Base-by-base conservation (phyloP, 352 stramenopile genomes). In the Phytophthora capsici region DNA sequence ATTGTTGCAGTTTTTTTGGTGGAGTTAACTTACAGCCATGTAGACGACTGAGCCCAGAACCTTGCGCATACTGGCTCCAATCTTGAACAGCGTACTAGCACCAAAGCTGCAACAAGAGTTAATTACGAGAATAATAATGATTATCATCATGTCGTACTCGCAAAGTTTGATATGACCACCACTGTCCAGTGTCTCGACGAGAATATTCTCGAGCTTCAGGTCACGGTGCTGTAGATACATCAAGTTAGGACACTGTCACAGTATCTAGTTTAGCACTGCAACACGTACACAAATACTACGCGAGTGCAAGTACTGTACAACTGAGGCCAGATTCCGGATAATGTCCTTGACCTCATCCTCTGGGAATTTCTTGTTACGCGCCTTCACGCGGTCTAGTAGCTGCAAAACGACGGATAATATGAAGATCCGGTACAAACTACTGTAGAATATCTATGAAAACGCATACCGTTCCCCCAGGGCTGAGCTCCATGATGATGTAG, bases 401-500 rank as follows among this genome's bases (percentile, higher is more conserved):
- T 91, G 36, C 28, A 63, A 0, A 26, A 36, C 2, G 12, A 20
- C 1, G 37, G 9, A 34, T 37, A 19, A 22, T 23, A 14, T 20
- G 14, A 34, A 34, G 26, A 4, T 34, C 7, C 9, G 28, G 9
- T 14, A 4, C 28, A 4, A 34, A 34, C 2, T 1, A 34, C 4
- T 14, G n/a, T n/a, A n/a, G n/a, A 14, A 9, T 8, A 34, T 34
- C 2, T 12, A 34, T 13, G 28, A 4, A 1, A 34, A 9, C 4
- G 36, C 72, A 2, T 61, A 89, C 80, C 47, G 83, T 92, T 52
- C 86, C 86, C 4, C 77, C 78, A 8, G 76, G 67, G 36, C 80
- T 85, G 25, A 94, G 80, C 62, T 94, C 86, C 86, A 94, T 94
- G 75, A 94, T 90, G 65, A 94, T 93, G 59, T 89, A 90, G 59